These are phyloP conservation scores for Huntiella decipiens DNA, from an alignment of 2,329 filamentous ascomycete species.

Conservation along the genomic window DNA sequence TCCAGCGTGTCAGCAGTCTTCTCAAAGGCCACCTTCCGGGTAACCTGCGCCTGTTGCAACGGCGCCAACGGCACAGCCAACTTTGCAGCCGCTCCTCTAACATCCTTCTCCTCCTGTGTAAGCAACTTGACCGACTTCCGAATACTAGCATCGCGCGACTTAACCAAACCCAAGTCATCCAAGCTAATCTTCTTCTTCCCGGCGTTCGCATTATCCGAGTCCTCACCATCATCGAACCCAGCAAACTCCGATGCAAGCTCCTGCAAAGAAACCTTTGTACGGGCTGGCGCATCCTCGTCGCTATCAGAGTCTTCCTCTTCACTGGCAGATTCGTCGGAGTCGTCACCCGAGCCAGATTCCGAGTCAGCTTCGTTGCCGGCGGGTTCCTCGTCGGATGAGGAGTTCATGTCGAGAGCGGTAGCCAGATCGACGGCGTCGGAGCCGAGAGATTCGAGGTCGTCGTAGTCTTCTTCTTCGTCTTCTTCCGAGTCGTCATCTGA, in stretches of 20 bases:
- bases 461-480: conserved; percentile 23
- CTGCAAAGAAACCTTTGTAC: conserved; percentile 25
- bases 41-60: conserved; percentile 68
- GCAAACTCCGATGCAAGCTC: conserved; percentile 50
- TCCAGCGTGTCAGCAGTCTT: conserved; percentile 83
- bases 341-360: conserved; percentile 24
- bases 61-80: conserved; percentile 68
- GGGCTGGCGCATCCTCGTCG: conserved; percentile 36
- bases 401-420: conserved; percentile 30
- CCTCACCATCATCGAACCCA: conserved; percentile 39
- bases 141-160: conserved; percentile 53
- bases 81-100: conserved; percentile 34
- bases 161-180: conserved; percentile 52
- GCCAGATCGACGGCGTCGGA: conserved; percentile 41
- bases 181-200: conserved; percentile 49
- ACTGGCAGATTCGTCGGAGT: conserved; percentile 19
- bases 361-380: conserved; percentile 24
- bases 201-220: conserved; percentile 22
- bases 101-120: conserved; percentile 39
- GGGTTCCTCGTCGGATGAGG: conserved; percentile 28
- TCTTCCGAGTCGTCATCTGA: conserved; percentile 33
- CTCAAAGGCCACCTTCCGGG: conserved; percentile 66
- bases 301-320: conserved; percentile 27
- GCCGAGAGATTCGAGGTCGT: conserved; percentile 38
- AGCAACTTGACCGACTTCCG: conserved; percentile 66